phyloP scores from a whole-genome alignment of 208 protist genomes.

The Acanthamoeba royreba region DNA sequence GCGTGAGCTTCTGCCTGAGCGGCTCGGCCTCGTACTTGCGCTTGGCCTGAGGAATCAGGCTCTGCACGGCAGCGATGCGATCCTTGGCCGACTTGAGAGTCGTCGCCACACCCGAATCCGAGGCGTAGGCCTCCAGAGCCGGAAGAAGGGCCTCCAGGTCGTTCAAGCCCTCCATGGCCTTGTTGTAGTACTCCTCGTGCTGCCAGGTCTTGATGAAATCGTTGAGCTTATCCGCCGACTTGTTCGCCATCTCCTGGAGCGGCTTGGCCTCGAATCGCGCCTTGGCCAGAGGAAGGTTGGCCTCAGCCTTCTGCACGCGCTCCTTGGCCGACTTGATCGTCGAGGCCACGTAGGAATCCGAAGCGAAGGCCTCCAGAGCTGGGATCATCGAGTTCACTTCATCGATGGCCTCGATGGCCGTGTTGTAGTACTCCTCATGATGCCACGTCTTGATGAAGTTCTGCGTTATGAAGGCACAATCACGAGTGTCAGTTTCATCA shows the following conservation, averaged over 20 bases:
- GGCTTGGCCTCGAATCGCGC: not conserved
- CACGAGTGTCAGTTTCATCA: too few species aligned
- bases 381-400: not conserved
- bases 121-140: not conserved
- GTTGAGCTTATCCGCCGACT: not conserved
- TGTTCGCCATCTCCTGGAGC: not conserved
- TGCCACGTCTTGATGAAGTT: conserved; percentile 48
- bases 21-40: not conserved
- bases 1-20: not conserved
- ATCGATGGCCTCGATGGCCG: not conserved
- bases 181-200: conserved; percentile 38
- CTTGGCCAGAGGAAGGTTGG: not conserved
- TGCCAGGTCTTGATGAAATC: not conserved
- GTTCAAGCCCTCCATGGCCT: not conserved
- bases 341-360: not conserved
- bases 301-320: not conserved
- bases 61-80: not conserved
- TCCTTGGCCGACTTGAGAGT: not conserved
- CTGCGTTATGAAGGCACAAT: too few species aligned
- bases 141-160: not conserved
- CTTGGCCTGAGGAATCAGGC: not conserved
- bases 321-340: not conserved
- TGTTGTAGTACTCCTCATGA: not conserved
- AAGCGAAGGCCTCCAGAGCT: not conserved
- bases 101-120: not conserved